Conservation (phyloP, 2,329 filamentous ascomycete species). For the Hypoxylon sp. region DNA sequence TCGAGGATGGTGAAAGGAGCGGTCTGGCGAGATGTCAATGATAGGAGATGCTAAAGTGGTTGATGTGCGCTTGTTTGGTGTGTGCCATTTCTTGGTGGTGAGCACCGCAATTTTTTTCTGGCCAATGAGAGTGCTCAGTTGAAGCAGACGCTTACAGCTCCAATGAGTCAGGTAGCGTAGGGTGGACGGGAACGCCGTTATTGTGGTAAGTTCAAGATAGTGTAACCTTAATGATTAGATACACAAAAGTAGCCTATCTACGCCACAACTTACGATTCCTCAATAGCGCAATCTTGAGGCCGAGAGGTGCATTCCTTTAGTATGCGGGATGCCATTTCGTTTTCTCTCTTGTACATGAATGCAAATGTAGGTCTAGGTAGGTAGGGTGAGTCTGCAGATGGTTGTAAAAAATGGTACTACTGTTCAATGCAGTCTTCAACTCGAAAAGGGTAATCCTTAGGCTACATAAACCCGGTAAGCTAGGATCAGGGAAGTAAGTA, state of each 20-base stretch:
- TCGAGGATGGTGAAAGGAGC: slow-evolving; percentile 42
- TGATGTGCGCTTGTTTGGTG: slow-evolving; percentile 8
- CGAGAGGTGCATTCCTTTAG: slow-evolving; percentile 25
- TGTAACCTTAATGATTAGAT: background rate
- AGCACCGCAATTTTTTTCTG: slow-evolving; percentile 1
- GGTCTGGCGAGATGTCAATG: slow-evolving; percentile 33
- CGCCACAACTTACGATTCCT: background rate
- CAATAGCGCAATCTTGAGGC: slow-evolving; percentile 5
- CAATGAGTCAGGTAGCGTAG: slow-evolving; percentile 6
- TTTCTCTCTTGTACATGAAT: slow-evolving; percentile 18
- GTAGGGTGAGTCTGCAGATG: slow-evolving; percentile 20
- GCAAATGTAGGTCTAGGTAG: background rate
- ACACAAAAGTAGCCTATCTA: slow-evolving; percentile 2
- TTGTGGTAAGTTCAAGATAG: background rate
- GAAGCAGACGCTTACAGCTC: slow-evolving; percentile 13
- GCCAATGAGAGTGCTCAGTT: slow-evolving; percentile 10
- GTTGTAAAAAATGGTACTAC: slow-evolving; percentile 6
- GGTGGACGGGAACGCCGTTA: slow-evolving; percentile 20
- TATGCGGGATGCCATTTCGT: slow-evolving; percentile 21
- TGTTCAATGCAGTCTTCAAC: no score
- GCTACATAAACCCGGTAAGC: no score
- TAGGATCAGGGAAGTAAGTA: slow-evolving; percentile 2
- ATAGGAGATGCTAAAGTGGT: slow-evolving; percentile 17
- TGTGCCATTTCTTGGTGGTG: slow-evolving; percentile 4
- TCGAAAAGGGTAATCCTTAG: no score